Base-by-base conservation (phyloP, 306 rosid genomes). In the Citrullus colocynthis region DNA sequence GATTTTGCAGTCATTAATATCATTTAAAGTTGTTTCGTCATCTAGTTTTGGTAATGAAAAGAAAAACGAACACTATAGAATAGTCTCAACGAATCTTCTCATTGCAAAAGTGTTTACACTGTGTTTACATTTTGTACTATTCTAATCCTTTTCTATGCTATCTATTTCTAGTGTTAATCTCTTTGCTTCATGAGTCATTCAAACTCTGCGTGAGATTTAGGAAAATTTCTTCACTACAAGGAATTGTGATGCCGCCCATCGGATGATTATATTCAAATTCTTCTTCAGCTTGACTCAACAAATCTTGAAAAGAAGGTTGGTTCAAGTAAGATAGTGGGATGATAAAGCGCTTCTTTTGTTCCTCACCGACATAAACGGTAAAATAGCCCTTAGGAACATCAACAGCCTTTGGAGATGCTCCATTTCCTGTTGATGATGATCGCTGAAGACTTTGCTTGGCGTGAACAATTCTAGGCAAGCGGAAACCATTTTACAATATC, bases 241-340 rank as follows among this genome's bases (percentile, higher is more conserved):
- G 84, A 66, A 86, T 80, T 67, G 81, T 84, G 15, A 86, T 80
- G 41, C 84, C 86, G 9, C 83, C 86, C 18, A 16, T 78, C 5
- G 87, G 86, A 84, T 86, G 82, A 78, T 80, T 39, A 75, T 74
- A 82, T 70, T 87, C 86, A 18, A 78, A 86, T 69, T 84, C 84
- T 63, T 86, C 78, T 58, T 80, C 80, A 2, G 81, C 71, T 75
- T 78, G 73, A 42, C 69, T 51, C 5, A 84, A 55, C 54, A 84
- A 36, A 6, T 87, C 84, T 78, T 82, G 86, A 62, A 87, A 84
- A 2, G 48, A 20, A 34, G 82, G 59, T 11, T 86, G 77, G 24
- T 80, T 84, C 84, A 86, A 80, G 77, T 36, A 86, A 54, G 84
- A 78, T 16, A 84, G 21, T 0, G 87, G 85, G 11, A 82, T 75